Evolutionary conservation across 345 rosid species (phyloP), one percentile per base, ranked within the genome.

Genomic region (Punica granatum): DNA sequence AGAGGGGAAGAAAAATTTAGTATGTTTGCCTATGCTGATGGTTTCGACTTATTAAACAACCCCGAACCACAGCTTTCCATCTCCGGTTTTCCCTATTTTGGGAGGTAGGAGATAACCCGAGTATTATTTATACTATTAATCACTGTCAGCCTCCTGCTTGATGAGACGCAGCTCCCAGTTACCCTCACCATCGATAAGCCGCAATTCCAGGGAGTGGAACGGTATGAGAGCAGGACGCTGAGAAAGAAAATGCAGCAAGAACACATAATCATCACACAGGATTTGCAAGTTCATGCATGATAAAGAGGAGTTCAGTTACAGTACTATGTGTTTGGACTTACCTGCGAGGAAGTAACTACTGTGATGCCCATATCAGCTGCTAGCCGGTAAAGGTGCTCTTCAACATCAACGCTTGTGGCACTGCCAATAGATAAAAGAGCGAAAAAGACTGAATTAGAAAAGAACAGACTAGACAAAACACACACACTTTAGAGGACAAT

Each of bases 151-250:
- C 85, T 80, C 81, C 63, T 81, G 84, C 71, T 79, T 78, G 46
- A 94, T 88, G 30, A 80, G 58, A 42, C 89, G 93, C 26, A 94
- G 97, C 73, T 94, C 96, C 99, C 99, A 94, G 71, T 84, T 80
- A 53, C 98, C 99, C 85, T 94, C 98, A 23, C 98, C 99, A 66
- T 94, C 97, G 51, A 89, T 85, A 65, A 94, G 85, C 75, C 92
- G 84, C 59, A 94, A 70, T 78, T 89, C 98, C 80, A 81, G 54
- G 0, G 96, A 77, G 64, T 94, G 99, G 78, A 86, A 94, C 13
- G 92, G 98, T 72, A 92, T 90, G 65, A 94, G 72, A 62, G 99
- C 98, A 66, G 97, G 98, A 23, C 98, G 98, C 98, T 92, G 89
- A 39, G 42, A 37, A 56, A 69, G 46, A 34, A 60, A 58, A 32